Percentiles rank a stretch among this genome's conserved stretches.
These are phyloP conservation scores for Pelargonium cotyledonis DNA, from an alignment of 441 rosid species.

Conservation along the genomic window DNA sequence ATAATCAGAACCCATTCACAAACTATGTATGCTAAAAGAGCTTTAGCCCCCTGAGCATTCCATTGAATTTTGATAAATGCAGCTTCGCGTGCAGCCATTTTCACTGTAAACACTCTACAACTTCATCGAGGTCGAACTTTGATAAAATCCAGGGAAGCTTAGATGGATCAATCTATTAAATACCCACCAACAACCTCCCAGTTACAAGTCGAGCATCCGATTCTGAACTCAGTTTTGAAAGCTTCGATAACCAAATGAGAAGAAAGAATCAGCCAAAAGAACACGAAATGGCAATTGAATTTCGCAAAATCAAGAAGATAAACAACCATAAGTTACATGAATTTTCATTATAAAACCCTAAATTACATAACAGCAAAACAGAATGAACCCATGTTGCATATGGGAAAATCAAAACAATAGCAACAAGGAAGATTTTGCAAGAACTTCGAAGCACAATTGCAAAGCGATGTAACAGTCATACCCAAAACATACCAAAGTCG, in stretches of 20 bases:
- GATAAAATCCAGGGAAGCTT: slow-evolving; percentile 14
- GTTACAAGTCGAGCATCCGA: slow-evolving; percentile 18
- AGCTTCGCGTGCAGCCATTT: slow-evolving; percentile 31
- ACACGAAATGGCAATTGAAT: background rate
- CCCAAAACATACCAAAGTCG: background rate
- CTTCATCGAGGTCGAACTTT: slow-evolving; percentile 16
- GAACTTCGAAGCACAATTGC: too few relatives aligned
- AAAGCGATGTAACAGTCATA: too few relatives aligned
- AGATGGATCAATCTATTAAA: slow-evolving; percentile 12
- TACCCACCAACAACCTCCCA: slow-evolving; percentile 13
- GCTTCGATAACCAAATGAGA: background rate
- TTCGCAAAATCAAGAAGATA: too few relatives aligned
- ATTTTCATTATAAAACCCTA: too few relatives aligned
- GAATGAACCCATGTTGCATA: background rate
- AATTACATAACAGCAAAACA: too few relatives aligned
- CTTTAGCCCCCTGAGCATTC: slow-evolving; percentile 26
- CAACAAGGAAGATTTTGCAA: too few relatives aligned
- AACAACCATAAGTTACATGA: too few relatives aligned
- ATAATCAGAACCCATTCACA: slow-evolving; percentile 67
- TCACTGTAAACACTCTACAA: slow-evolving; percentile 17
- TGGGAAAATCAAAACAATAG: too few relatives aligned
- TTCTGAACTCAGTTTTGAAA: slow-evolving; percentile 12
- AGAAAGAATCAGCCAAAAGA: background rate
- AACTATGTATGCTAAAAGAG: slow-evolving; percentile 42
- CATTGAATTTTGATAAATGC: slow-evolving; percentile 17